Evolutionary conservation across 2,329 filamentous ascomycete species (phyloP).

Genomic region (Colletotrichum chrysophilum): DNA sequence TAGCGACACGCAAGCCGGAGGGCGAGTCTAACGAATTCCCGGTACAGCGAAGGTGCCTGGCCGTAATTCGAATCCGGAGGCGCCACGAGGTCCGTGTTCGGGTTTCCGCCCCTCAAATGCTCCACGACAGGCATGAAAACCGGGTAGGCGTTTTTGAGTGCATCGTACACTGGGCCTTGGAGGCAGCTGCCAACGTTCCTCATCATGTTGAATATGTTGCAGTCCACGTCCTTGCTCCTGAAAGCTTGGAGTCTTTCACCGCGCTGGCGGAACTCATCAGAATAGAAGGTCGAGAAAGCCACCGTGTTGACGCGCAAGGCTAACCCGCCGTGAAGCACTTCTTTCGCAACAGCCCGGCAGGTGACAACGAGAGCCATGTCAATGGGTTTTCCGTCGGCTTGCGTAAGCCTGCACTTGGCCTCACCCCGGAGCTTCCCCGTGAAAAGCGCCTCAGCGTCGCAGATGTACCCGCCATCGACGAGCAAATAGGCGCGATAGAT

Average conservation of each 20-base stretch:
- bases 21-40: not conserved
- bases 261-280: not conserved
- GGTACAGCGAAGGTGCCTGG: not conserved
- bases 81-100: not conserved
- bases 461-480: not conserved
- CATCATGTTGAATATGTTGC: not conserved
- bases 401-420: not conserved
- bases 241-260: too few relatives aligned
- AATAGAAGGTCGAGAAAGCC: not conserved
- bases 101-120: not conserved
- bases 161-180: not conserved
- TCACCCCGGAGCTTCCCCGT: not conserved
- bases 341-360: not conserved
- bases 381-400: not conserved
- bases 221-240: too few relatives aligned
- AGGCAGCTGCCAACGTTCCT: accelerated
- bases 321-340: not conserved
- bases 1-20: not conserved
- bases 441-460: not conserved
- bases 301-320: not conserved
- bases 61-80: not conserved
- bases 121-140: not conserved
- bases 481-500: not conserved
- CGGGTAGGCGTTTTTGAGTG: not conserved
- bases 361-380: not conserved